A percentile compares a stretch with the other conserved stretches of the same genome.
Conservation (phyloP, 805 yeast species). For the Metschnikowia gelsemii region DNA sequence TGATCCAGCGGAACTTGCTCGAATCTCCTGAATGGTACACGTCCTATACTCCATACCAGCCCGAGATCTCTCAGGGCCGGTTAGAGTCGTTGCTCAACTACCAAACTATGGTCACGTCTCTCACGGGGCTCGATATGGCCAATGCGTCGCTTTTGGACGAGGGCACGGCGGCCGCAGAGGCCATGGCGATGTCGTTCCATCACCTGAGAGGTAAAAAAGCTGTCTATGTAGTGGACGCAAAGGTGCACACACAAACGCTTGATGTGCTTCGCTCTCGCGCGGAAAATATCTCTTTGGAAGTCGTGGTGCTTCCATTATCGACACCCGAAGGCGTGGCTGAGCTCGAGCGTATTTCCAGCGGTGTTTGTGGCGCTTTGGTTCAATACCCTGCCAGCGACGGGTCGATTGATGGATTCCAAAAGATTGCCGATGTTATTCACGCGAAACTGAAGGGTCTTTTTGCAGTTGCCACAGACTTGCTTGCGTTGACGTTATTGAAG, state of each 20-base stretch:
- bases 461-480: constrained; percentile 85
- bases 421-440: constrained; percentile 67
- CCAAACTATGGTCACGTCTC: constrained; percentile 87
- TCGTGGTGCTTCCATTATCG: constrained; percentile 56
- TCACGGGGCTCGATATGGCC: constrained; percentile 93
- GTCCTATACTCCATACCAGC: constrained; percentile 97
- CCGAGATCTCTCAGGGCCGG: constrained; percentile 96
- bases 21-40: constrained; percentile 99
- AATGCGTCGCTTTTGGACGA: constrained; percentile 95
- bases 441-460: constrained; percentile 65
- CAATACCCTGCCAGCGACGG: constrained; percentile 95
- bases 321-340: constrained; percentile 33
- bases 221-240: constrained; percentile 69
- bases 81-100: constrained; percentile 84
- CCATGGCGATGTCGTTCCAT: constrained; percentile 81
- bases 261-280: constrained; percentile 82
- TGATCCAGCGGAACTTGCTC: constrained; percentile 84
- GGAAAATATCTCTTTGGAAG: constrained; percentile 62
- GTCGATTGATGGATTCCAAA: constrained; percentile 44
- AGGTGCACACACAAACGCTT: constrained; percentile 82
- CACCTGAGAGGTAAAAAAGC: constrained; percentile 63
- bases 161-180: constrained; percentile 97
- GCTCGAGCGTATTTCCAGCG: constrained; percentile 27
- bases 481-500: constrained; percentile 81
- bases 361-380: constrained; percentile 76